Evolutionary conservation across 805 yeast genomes (phyloP), one percentile per base, ranked within the genome.

Genomic region (Metschnikowia corniflorae): DNA sequence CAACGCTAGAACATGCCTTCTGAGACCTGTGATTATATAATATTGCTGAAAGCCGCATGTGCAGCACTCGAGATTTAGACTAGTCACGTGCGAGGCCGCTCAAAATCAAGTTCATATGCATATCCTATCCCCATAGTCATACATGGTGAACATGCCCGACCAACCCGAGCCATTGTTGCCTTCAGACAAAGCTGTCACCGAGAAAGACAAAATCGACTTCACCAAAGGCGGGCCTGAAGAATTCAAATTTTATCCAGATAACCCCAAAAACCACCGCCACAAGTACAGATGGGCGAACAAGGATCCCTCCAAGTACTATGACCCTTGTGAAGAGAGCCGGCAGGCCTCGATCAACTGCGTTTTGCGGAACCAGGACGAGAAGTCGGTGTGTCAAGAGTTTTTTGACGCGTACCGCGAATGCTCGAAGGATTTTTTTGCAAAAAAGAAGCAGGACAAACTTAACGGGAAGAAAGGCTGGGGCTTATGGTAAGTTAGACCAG

Each of bases 351-450:
- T 88, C 47, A 76, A 75, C 46, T 91, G 98, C 53, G 67, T 91
- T 58, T 91, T 86, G 50, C 60, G 83, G 33, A 86, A 89, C 54
- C 68, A 86, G 77, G 68, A 76, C 70, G 67, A 78, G 55, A 53
- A 78, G 69, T 35, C 71, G 60, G 62, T 87, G 82, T 67, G 77
- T 63, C 58, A 67, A 43, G 95, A 84, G 41, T 91, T 86, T 55
- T 93, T 91, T 58, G 87, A 82, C 51, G 96, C 97, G 0, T 91
- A 91, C 57, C 71, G 91, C 42, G 98, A 91, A 53, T 91, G 98
- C 63, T 22, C 48, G 19, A 47, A 46, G 26, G 70, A 64, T 42
- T 68, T 68, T 40, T 68, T 66, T 41, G 55, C 52, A 22, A 65
- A 67, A 44, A 62, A 53, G 48, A 63, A 50, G 42, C 48, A 57